Percentiles rank a stretch among this genome's conserved stretches.
These are phyloP conservation scores for Sporothrix pseudoabietina DNA, from an alignment of 2,329 filamentous ascomycete genomes.

Conservation along the genomic window DNA sequence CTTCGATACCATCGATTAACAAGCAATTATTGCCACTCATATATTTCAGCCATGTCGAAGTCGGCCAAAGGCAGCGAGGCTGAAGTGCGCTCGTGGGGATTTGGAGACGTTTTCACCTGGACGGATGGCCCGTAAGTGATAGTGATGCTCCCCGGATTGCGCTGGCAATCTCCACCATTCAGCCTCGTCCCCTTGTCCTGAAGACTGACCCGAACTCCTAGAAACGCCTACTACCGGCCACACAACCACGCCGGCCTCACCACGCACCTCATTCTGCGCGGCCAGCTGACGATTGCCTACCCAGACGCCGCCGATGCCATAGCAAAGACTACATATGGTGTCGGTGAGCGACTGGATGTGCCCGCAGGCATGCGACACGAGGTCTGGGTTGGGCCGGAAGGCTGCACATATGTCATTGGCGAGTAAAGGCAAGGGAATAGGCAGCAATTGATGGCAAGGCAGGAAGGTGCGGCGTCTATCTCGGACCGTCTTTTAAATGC, in stretches of 20 bases:
- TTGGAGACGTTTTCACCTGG: conserved; percentile 70
- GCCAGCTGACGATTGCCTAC: conserved; percentile 67
- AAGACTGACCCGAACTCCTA: conserved; percentile 40
- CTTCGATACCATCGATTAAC: neutral
- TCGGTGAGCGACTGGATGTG: conserved; percentile 66
- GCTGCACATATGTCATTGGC: conserved; percentile 69
- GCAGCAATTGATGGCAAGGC: neutral
- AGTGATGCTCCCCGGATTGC: conserved; percentile 21
- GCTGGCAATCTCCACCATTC: neutral
- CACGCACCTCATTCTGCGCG: conserved; percentile 68
- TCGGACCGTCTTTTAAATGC: neutral
- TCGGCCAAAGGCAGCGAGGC: conserved; percentile 52
- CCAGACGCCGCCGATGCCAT: conserved; percentile 54
- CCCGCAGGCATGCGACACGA: conserved; percentile 66
- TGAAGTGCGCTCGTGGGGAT: conserved; percentile 70
- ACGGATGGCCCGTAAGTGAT: conserved; percentile 62
- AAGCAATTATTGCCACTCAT: neutral
- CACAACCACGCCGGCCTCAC: conserved; percentile 66
- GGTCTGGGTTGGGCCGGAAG: conserved; percentile 67
- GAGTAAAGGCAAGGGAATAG: conserved; percentile 43
- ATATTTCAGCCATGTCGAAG: neutral
- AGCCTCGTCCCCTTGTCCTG: neutral
- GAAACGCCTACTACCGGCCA: conserved; percentile 68
- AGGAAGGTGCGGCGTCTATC: neutral
- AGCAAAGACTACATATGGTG: conserved; percentile 57